Percentiles rank a stretch among this genome's conserved stretches.
Evolutionary conservation across 495 filamentous ascomycete species (phyloP).

Genomic region (Copromyces sp.): DNA sequence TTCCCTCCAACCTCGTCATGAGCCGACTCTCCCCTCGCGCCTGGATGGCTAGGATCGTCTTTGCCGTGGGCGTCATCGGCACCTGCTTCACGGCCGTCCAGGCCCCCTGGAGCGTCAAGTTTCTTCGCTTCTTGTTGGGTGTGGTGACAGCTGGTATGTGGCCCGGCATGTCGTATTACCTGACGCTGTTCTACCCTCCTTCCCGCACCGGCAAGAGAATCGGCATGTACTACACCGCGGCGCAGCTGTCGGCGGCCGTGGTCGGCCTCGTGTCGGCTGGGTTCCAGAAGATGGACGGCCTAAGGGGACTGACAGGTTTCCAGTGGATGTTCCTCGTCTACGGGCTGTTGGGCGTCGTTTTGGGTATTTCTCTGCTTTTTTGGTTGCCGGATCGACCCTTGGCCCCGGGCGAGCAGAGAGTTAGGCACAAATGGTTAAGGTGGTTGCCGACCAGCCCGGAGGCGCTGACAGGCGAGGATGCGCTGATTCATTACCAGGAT

Average conservation of each 20-base stretch:
- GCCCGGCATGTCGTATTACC: conserved; percentile 91
- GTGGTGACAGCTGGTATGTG: conserved; percentile 89
- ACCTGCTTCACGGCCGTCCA: conserved; percentile 72
- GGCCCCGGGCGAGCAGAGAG: conserved; percentile 47
- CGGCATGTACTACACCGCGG: conserved; percentile 79
- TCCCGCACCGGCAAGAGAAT: conserved; percentile 79
- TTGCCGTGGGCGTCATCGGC: conserved; percentile 77
- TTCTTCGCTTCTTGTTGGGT: conserved; percentile 76
- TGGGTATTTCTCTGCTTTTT: conserved; percentile 68
- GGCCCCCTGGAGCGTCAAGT: conserved; percentile 80
- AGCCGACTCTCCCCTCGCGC: conserved; percentile 70
- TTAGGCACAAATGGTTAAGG: conserved; percentile 35
- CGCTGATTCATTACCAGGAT: conserved; percentile 74
- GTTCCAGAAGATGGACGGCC: conserved; percentile 82
- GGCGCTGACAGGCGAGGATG: conserved; percentile 67
- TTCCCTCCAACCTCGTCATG: conserved; percentile 87
- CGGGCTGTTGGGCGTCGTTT: conserved; percentile 59
- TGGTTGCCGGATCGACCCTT: conserved; percentile 82
- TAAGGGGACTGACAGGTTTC: conserved; percentile 67
- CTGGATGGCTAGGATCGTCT: conserved; percentile 89
- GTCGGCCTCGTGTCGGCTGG: conserved; percentile 85
- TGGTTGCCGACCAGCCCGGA: conserved; percentile 58
- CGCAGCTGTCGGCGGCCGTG: conserved; percentile 81
- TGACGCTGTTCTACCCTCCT: conserved; percentile 86
- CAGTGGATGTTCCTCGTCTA: conserved; percentile 95